A percentile compares a stretch with the other conserved stretches of the same genome.
Conservation (phyloP, 257 asterid species). For the Perilla frutescens region DNA sequence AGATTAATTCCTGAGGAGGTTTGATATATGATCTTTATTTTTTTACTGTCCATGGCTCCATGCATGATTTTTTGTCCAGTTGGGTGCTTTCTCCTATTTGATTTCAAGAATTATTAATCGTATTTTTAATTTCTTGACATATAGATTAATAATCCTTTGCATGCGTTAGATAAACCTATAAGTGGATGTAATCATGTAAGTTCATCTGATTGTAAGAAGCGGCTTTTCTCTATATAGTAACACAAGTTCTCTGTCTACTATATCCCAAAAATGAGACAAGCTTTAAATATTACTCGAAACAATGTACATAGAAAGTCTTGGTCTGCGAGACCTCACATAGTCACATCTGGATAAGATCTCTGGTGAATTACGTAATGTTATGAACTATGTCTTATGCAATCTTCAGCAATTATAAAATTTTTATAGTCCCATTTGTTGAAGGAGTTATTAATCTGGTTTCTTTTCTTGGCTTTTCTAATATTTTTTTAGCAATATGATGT, state of each 20-base stretch:
- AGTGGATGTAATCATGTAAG: background rate
- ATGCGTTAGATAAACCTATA: slow-evolving; percentile 9
- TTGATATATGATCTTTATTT: slow-evolving; percentile 24
- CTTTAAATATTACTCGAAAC: slow-evolving; percentile 8
- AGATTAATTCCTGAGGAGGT: slow-evolving; percentile 93
- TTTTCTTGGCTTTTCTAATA: slow-evolving; percentile 16
- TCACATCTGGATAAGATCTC: slow-evolving; percentile 19
- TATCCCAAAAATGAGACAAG: slow-evolving; percentile 13
- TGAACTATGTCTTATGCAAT: background rate
- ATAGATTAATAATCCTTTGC: background rate
- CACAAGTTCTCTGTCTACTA: background rate
- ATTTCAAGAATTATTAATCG: slow-evolving; percentile 9
- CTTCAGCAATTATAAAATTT: slow-evolving; percentile 8
- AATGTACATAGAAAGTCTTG: slow-evolving; percentile 10
- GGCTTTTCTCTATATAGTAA: slow-evolving; percentile 18
- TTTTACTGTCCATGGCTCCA: background rate
- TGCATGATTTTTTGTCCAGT: slow-evolving; percentile 22
- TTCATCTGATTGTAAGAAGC: slow-evolving; percentile 22
- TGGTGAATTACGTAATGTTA: background rate
- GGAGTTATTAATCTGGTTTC: slow-evolving; percentile 12
- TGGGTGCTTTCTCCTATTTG: slow-evolving; percentile 19
- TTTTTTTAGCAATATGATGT: background rate
- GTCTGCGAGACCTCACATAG: slow-evolving; percentile 8
- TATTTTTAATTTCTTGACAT: slow-evolving; percentile 23
- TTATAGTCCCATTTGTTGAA: background rate